Percentiles rank a stretch among this genome's conserved stretches.
Conservation (phyloP, 2,329 filamentous ascomycete species). For the Phymatotrichopsis omnivora region DNA sequence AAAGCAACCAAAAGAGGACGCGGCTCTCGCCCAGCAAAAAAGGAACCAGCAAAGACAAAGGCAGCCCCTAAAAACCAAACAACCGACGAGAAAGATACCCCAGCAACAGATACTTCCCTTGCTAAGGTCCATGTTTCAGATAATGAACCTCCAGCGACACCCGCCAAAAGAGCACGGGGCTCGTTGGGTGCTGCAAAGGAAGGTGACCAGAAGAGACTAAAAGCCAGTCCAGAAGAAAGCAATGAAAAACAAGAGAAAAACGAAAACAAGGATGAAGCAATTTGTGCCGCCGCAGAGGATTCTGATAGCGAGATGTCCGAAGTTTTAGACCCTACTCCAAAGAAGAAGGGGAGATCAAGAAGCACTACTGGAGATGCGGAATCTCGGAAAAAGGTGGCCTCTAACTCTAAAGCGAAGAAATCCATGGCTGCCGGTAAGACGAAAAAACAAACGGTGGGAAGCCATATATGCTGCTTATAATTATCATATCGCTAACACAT, state of each 20-base stretch:
- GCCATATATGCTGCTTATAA: neutral
- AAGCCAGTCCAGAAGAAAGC: too few relatives aligned
- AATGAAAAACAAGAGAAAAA: slow-evolving; percentile 7
- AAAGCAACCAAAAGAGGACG: slow-evolving; percentile 18
- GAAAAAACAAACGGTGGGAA: slow-evolving; percentile 4
- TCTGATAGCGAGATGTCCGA: slow-evolving; percentile 57
- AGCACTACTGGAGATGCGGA: slow-evolving; percentile 1
- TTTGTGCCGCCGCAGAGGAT: slow-evolving; percentile 1
- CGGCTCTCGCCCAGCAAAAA: neutral
- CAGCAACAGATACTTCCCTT: neutral
- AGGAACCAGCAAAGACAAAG: slow-evolving; percentile 3
- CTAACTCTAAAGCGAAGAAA: slow-evolving; percentile 7
- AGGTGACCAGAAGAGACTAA: too few relatives aligned
- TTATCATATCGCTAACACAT: slow-evolving; percentile 8
- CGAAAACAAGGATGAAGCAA: neutral
- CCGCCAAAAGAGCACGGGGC: too few relatives aligned
- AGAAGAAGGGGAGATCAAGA: slow-evolving; percentile 6
- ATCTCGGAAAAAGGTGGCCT: neutral
- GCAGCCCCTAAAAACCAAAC: slow-evolving; percentile 1
- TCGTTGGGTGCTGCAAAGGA: too few relatives aligned
- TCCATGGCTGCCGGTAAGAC: slow-evolving; percentile 7
- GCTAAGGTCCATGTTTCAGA: neutral
- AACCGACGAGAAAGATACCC: slow-evolving; percentile 4
- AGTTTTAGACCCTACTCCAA: slow-evolving; percentile 63
- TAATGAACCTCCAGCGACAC: too few relatives aligned